Percentiles rank a stretch among this genome's conserved stretches.
Evolutionary conservation across 2,329 filamentous ascomycete species (phyloP).

Genomic region (Teratosphaeria epicoccoides): DNA sequence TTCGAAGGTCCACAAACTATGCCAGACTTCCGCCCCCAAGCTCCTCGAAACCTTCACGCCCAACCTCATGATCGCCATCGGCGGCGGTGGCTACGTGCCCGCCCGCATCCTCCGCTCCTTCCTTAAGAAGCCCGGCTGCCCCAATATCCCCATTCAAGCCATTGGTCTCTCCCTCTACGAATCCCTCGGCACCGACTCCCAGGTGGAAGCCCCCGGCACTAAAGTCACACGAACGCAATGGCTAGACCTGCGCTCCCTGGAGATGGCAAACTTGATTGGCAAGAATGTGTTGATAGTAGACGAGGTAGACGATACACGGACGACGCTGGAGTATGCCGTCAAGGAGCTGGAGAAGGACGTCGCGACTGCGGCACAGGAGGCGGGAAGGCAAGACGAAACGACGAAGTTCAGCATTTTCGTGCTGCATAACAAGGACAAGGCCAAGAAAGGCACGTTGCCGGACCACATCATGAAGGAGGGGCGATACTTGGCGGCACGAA

Average conservation of each 20-base stretch:
- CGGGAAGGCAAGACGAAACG: constrained; percentile 58
- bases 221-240: constrained; percentile 97
- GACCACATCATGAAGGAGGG: constrained; percentile 60
- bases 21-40: constrained; percentile 68
- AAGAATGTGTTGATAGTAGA: constrained; percentile 89
- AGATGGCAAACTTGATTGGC: constrained; percentile 81
- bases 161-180: constrained; percentile 98
- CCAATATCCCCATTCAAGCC: constrained; percentile 98
- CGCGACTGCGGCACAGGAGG: constrained; percentile 61
- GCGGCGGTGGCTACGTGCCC: constrained; percentile 92
- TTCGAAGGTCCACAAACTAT: constrained; percentile 85
- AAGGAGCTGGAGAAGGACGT: constrained; percentile 93
- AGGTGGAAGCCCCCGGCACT: constrained; percentile 69
- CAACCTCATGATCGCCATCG: constrained; percentile 92
- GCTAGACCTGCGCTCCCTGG: constrained; percentile 78
- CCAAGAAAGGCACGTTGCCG: constrained; percentile 82
- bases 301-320: constrained; percentile 91
- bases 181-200: constrained; percentile 48
- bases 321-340: constrained; percentile 87
- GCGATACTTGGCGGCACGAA: constrained; percentile 75
- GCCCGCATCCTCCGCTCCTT: constrained; percentile 96
- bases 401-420: constrained; percentile 94
- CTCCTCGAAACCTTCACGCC: constrained; percentile 83
- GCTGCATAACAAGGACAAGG: constrained; percentile 96
- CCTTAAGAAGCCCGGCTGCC: constrained; percentile 73